Evolutionary conservation across 805 yeast genomes (phyloP).

Genomic region (Starmerella davenportii): DNA sequence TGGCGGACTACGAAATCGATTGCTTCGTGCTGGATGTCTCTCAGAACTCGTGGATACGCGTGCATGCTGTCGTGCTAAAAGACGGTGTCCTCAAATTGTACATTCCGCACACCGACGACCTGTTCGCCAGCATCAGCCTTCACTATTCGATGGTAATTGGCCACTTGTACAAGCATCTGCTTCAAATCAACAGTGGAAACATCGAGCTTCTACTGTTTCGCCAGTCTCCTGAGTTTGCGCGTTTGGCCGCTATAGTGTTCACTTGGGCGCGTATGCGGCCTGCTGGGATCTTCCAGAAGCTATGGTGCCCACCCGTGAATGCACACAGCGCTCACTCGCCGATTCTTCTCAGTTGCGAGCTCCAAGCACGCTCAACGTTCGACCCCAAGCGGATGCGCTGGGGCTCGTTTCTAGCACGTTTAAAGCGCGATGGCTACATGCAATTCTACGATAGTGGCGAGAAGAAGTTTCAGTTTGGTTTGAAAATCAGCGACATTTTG

Average conservation of each 20-base stretch:
- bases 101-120: slow-evolving; percentile 2
- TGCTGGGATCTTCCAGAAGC: slow-evolving; percentile 12
- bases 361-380: slow-evolving; percentile 10
- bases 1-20: background rate
- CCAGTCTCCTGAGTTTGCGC: slow-evolving; percentile 1
- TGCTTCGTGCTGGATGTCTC: slow-evolving; percentile 11
- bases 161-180: slow-evolving; percentile 10
- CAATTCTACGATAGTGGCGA: slow-evolving; percentile 3
- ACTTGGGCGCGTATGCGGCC: slow-evolving; percentile 14
- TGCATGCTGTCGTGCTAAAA: slow-evolving; percentile 1
- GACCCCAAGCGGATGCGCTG: slow-evolving; percentile 9
- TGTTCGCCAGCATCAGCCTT: slow-evolving; percentile 9
- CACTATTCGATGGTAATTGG: slow-evolving; percentile 12
- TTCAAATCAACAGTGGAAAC: slow-evolving; percentile 9
- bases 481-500: slow-evolving; percentile 9
- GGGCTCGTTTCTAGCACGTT: slow-evolving; percentile 11
- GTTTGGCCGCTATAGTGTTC: slow-evolving; percentile 9
- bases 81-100: slow-evolving; percentile 7
- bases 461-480: slow-evolving; percentile 3
- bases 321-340: slow-evolving; percentile 3
- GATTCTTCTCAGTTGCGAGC: slow-evolving; percentile 12
- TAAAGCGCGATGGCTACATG: slow-evolving; percentile 14
- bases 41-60: slow-evolving; percentile 11
- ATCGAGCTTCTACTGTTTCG: slow-evolving; percentile 6
- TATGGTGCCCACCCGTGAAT: slow-evolving; percentile 13